These are phyloP conservation scores for Aspergillus nidulans DNA, from an alignment of 495 filamentous ascomycete species.

Conservation along the genomic window DNA sequence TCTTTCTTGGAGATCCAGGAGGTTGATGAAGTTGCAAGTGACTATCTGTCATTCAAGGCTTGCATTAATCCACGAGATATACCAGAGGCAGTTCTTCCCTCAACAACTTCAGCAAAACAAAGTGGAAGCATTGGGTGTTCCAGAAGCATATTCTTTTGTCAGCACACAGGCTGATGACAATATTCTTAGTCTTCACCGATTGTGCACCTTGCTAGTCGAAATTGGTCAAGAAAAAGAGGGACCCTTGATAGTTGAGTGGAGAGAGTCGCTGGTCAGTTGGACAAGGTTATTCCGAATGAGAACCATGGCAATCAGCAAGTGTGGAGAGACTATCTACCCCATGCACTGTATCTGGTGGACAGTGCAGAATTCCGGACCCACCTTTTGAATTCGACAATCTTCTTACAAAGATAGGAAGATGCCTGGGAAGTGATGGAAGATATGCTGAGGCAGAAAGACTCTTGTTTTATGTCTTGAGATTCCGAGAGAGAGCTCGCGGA, in stretches of 20 bases:
- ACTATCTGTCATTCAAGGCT: conserved; percentile 41
- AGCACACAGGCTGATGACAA: conserved; percentile 3
- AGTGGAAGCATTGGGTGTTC: conserved; percentile 11
- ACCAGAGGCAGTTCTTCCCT: too few relatives aligned
- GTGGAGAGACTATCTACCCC: conserved; percentile 7
- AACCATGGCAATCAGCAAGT: background rate
- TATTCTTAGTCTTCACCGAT: conserved; percentile 17
- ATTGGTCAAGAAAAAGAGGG: conserved; percentile 6
- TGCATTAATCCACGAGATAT: conserved; percentile 31
- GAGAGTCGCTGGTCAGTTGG: background rate
- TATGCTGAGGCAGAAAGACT: background rate
- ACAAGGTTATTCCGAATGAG: background rate
- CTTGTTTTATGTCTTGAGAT: background rate
- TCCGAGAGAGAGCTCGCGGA: too few relatives aligned
- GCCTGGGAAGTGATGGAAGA: background rate
- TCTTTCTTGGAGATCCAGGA: conserved; percentile 46
- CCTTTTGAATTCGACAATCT: background rate
- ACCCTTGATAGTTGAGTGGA: background rate
- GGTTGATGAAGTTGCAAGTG: conserved; percentile 23
- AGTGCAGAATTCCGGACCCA: background rate
- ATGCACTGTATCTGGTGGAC: background rate
- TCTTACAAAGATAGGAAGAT: background rate
- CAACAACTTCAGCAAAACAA: conserved; percentile 8
- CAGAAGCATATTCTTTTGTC: conserved; percentile 23
- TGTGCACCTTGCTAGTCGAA: conserved; percentile 17